Base-by-base conservation (phyloP, 2,329 filamentous ascomycete species). In the Exutisphaerella laricina region DNA sequence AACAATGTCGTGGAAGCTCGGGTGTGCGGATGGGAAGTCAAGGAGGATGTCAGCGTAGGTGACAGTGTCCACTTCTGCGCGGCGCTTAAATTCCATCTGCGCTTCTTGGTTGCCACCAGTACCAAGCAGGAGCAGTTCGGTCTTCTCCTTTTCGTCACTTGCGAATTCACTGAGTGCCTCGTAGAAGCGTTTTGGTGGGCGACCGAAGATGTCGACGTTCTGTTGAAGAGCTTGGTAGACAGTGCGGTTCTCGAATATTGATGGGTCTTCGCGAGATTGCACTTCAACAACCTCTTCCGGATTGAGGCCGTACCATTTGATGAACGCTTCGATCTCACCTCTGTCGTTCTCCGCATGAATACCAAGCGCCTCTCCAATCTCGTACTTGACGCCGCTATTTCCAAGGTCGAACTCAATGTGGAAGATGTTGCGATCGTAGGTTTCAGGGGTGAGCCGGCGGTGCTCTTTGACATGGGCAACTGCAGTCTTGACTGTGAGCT, bases 331-430 rank as follows among this genome's bases (percentile, higher is more conserved):
- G 46, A 97, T 83, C 49, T 92, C 77, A 33, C 73, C 70, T 34
- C 82, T 75, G 64, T 97, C 84, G 67, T 98, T 98, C 69, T 97
- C 87, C 5, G 88, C 87, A 66, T 98, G 92, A 50, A 98, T 89
- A 53, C 92, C 92, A 13, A 98, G 82, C 34, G 92, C 92, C 71
- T 98, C 92, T 44, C 92, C 92, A 59, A 98, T 97, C 63, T 94
- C 87, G 70, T 98, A 98, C 30, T 80, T 95, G 52, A 98, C 80
- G 28, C 89, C 90, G 23, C 90, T 94, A 59, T 83, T 70, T 48
- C 90, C 90, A 17, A 98, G 79, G 62, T 97, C 92, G 60, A 98
- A 98, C 69, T 98, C 92, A 50, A 98, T 97, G 71, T 98, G 92
- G 83, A 98, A 98, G 68, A 98, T 97, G 75, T 98, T 96, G 57